A percentile compares a stretch with the other conserved stretches of the same genome.
Evolutionary conservation across 768 basidiomycete species (phyloP).

Genomic region (Antrodiella citrinella): DNA sequence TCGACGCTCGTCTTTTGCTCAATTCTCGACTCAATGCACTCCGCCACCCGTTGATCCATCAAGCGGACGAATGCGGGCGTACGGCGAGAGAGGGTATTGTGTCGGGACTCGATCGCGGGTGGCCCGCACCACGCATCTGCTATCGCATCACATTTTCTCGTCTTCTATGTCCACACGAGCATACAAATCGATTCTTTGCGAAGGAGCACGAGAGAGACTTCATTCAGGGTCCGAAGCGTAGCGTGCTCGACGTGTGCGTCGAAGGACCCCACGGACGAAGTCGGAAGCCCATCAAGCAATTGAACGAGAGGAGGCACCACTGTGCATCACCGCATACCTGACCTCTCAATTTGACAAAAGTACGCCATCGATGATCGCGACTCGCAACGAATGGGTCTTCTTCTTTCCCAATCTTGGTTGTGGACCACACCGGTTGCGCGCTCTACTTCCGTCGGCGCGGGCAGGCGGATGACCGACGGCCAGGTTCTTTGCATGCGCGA

Average conservation of each 20-base stretch:
- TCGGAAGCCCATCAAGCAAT: no score
- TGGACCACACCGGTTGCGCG: neutral
- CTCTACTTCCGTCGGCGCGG: no score
- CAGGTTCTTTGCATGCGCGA: neutral
- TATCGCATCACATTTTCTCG: no score
- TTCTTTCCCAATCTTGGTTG: neutral
- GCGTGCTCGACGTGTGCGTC: no score
- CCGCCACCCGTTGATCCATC: neutral
- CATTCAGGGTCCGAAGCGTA: no score
- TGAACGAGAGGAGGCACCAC: neutral
- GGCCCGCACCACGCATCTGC: no score
- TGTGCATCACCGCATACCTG: neutral
- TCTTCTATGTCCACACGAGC: no score
- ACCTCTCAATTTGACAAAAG: neutral
- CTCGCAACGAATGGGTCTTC: neutral
- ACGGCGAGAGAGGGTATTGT: slow-evolving; percentile 10
- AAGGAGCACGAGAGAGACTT: no score
- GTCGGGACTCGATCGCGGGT: neutral
- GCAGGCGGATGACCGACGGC: neutral
- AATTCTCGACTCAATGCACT: neutral
- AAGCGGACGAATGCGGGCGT: slow-evolving; percentile 11
- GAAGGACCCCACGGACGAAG: no score
- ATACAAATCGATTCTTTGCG: no score
- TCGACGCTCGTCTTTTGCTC: neutral
- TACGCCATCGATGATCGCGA: neutral